Evolutionary conservation across 2,329 filamentous ascomycete species (phyloP).

Genomic region (Capronia coronata): DNA sequence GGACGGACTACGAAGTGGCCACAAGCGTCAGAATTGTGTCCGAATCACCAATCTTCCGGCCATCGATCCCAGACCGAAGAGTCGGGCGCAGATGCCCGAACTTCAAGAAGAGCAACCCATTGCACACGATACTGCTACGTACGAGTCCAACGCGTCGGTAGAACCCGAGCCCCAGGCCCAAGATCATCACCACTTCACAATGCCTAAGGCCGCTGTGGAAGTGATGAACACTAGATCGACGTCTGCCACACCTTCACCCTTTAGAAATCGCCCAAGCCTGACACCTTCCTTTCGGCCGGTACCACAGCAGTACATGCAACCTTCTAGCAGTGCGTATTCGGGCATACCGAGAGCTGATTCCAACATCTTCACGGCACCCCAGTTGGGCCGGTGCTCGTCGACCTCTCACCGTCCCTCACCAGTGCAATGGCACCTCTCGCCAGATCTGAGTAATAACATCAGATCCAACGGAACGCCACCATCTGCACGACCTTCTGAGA

Average conservation of each 20-base stretch:
- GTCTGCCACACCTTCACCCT: constrained; percentile 11
- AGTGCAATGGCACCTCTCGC: constrained; percentile 5
- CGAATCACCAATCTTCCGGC: constrained; percentile 31
- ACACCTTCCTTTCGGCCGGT: constrained; percentile 13
- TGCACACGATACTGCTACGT: too few species aligned
- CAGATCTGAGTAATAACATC: not conserved
- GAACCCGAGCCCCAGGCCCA: too few species aligned
- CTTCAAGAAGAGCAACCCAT: constrained; percentile 10
- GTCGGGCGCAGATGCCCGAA: constrained; percentile 7
- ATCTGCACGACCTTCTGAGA: constrained; percentile 3
- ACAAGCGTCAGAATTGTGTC: constrained; percentile 40
- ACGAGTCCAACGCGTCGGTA: too few species aligned
- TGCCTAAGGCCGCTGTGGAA: too few species aligned
- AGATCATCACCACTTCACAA: too few species aligned
- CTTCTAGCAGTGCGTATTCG: constrained; percentile 2
- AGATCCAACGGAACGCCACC: constrained; percentile 3
- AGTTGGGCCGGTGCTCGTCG: not conserved
- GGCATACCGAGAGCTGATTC: constrained; percentile 18
- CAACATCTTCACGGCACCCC: constrained; percentile 10
- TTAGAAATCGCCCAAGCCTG: constrained; percentile 14
- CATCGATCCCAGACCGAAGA: constrained; percentile 4
- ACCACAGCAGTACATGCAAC: constrained; percentile 7
- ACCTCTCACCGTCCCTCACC: constrained; percentile 3
- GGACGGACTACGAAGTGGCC: constrained; percentile 31
- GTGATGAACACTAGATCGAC: not conserved